Evolutionary conservation across 1,284 basidiomycete species (phyloP), one percentile per base, ranked within the genome.

Genomic region (Ustilago tritici): DNA sequence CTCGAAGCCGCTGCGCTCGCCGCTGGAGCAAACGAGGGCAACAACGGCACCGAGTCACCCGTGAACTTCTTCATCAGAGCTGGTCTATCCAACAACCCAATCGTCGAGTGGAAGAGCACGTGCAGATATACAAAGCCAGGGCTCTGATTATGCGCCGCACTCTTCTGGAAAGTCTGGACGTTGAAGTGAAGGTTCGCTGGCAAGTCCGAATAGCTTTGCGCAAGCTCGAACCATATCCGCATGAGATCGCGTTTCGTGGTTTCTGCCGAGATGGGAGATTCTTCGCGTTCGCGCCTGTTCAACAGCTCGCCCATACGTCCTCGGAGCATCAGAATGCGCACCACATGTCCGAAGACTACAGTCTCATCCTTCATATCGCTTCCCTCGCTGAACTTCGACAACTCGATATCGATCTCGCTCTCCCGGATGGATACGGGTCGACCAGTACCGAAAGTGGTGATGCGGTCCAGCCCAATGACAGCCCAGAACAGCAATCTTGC

Each of bases 291-390:
- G 35, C 76, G 59, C 4, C 73, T 36, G 53, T 82, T 82, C 46
- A 82, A 60, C 17, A 82, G 61, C 59, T 82, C 81, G 31, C 79
- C 79, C 72, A 82, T 82, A 6, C 79, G 60, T 23, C 81, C 81
- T 9, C 81, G 52, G 2, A 75, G 67, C 68, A 81, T 60, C 3
- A 82, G 61, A 46, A 76, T 78, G 12, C 79, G 79, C 9, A 81
- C 64, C 1, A 80, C 60, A 49, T 82, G 77, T 12, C 71, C 72
- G 60, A 78, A 79, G 12, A 81, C 65, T 17, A 76, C 71, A 23
- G 65, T 70, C 58, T 81, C 74, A 43, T 79, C 76, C 53, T 65
- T 66, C 56, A 72, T 76, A 23, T 78, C 75, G 61, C 61, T 68
- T 5, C 41, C 38, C n/a, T 67, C 71, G 56, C 58, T 65, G 5